A percentile compares a stretch with the other conserved stretches of the same genome.
These are phyloP conservation scores for Phialemoniopsis sp. DNA, from an alignment of 2,329 filamentous ascomycete genomes.

Conservation along the genomic window DNA sequence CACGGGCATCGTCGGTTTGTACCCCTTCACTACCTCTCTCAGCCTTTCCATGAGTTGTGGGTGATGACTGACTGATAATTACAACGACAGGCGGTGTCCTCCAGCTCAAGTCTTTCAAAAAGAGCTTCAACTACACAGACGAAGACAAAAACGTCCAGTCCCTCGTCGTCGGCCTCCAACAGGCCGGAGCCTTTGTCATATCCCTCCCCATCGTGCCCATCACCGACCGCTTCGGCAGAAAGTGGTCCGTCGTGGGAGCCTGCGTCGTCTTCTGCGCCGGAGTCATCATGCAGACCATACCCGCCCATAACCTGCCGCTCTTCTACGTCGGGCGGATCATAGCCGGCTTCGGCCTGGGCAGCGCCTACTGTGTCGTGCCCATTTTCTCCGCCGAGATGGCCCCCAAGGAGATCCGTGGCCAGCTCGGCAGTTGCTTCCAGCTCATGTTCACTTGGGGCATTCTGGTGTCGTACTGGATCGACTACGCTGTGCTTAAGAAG, in stretches of 20 bases:
- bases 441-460: constrained; percentile 38
- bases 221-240: constrained; percentile 45
- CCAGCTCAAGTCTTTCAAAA: too few relatives aligned
- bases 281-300: constrained; percentile 52
- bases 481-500: constrained; percentile 48
- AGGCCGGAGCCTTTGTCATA: constrained; percentile 65
- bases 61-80: too few relatives aligned
- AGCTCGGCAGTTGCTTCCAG: constrained; percentile 37
- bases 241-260: constrained; percentile 42
- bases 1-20: too few relatives aligned
- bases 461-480: constrained; percentile 34
- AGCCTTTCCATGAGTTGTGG: too few relatives aligned
- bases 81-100: too few relatives aligned
- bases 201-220: constrained; percentile 45
- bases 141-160: too few relatives aligned
- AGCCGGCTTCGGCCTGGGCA: constrained; percentile 70
- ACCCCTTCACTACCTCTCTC: too few relatives aligned
- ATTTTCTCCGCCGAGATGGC: constrained; percentile 68
- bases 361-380: constrained; percentile 67
- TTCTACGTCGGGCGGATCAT: constrained; percentile 67
- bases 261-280: constrained; percentile 48
- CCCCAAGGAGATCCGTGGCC: constrained; percentile 51
- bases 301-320: constrained; percentile 64
- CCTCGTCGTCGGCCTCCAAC: constrained; percentile 68
- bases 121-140: too few relatives aligned